Base-by-base conservation (phyloP, 176 grass and related monocot species). In the Aegilops longissima region DNA sequence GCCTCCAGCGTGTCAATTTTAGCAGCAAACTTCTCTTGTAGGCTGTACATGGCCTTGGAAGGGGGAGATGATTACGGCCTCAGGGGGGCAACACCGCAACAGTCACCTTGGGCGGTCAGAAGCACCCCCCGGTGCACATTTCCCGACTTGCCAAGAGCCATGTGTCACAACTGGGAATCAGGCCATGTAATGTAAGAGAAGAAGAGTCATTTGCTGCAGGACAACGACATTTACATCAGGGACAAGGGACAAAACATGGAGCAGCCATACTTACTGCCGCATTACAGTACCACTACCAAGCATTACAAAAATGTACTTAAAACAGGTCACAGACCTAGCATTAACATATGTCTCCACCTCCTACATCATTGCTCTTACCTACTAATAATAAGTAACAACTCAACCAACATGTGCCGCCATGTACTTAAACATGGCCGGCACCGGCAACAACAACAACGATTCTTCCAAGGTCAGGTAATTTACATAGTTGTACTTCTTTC, bases 381-480 rank as follows among this genome's bases (percentile, higher is more conserved):
- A 61, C 86, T 66, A 82, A 58, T 27, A 47, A 49, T 51, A 30
- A 51, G 40, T 76, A 76, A 76, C 11, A 77, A 56, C 86, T 70
- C 23, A 59, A 81, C 61, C 64, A 85, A 85, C 82, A 88, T 30
- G 51, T 23, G 61, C 77, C 31, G 63, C 85, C 65, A 82, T 29
- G 35, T 47, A 31, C 90, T 88, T 80, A 31, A 82, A 84, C 69
- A 88, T 52, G 62, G 70, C 30, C 84, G 13, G 5, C 74, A 82
- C 13, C 70, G 23, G 65, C 44, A 52, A 17, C 65, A 69, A 34
- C 65, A 31, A 52, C 16, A 44, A 73, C 25, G 44, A 27, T 20
- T 20, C 58, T 84, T 64, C 66, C 45, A 79, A 61, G 36, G 77
- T 91, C 78, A 91, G 86, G 82, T 91, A 91, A 88, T 91, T 91